A percentile compares a stretch with the other conserved stretches of the same genome.
Conservation (phyloP, 331 rosid genomes). For the Spiraea crenata region DNA sequence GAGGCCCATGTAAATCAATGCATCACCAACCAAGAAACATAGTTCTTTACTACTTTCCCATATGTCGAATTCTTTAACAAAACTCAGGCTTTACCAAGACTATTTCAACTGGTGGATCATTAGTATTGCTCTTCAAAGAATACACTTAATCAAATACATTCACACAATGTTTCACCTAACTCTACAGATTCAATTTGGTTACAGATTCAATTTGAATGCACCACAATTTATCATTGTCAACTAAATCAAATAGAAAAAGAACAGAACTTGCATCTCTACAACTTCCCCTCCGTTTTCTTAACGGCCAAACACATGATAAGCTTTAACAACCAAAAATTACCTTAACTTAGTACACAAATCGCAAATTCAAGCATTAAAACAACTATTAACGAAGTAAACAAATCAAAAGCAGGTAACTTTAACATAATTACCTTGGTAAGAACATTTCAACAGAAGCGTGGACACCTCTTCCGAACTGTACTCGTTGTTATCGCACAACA, state of each 20-base stretch:
- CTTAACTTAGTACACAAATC: not conserved
- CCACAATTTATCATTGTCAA: too few relatives aligned
- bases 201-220: too few relatives aligned
- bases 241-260: too few relatives aligned
- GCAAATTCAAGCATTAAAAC: not conserved
- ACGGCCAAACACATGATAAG: not conserved
- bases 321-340: not conserved
- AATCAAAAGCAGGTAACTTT: not conserved
- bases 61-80: too few relatives aligned
- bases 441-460: slow-evolving; percentile 74
- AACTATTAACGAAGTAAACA: not conserved
- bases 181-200: not conserved
- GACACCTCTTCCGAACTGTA: slow-evolving; percentile 65
- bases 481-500: slow-evolving; percentile 78
- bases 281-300: not conserved
- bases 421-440: slow-evolving; percentile 62
- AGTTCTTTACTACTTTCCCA: too few relatives aligned
- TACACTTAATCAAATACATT: not conserved
- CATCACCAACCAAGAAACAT: too few relatives aligned
- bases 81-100: too few relatives aligned
- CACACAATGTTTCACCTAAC: not conserved
- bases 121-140: not conserved
- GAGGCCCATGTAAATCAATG: too few relatives aligned
- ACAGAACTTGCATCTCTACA: not conserved
- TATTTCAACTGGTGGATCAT: too few relatives aligned